phyloP scores from a whole-genome alignment of 495 filamentous ascomycete genomes.

The Penicillium antarcticum region DNA sequence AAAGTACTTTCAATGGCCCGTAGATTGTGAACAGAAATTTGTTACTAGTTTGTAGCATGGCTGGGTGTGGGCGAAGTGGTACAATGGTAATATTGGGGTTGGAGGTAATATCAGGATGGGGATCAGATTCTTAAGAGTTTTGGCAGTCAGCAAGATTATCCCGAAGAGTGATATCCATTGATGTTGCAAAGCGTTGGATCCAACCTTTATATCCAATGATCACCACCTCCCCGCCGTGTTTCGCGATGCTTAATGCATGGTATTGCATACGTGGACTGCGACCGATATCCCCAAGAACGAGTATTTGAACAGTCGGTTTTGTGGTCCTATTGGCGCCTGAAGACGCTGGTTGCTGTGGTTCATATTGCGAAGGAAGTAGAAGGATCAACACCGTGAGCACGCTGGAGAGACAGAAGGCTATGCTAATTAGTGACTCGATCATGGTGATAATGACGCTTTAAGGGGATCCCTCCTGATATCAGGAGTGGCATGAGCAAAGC shows the following conservation, averaged over 20 bases:
- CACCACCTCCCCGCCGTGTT: slow-evolving; percentile 73
- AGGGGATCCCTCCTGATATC: not conserved
- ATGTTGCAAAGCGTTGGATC: not conserved
- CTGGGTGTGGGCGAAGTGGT: slow-evolving; percentile 60
- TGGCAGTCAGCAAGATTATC: not conserved
- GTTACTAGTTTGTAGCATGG: slow-evolving; percentile 60
- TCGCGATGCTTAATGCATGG: slow-evolving; percentile 90
- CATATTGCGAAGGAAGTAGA: slow-evolving; percentile 51
- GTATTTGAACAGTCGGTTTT: slow-evolving; percentile 60
- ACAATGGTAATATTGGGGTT: slow-evolving; percentile 65
- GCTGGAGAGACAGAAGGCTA: slow-evolving; percentile 49
- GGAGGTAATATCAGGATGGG: slow-evolving; percentile 70
- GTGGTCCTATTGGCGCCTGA: slow-evolving; percentile 4
- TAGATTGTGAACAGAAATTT: slow-evolving; percentile 74
- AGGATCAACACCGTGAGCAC: slow-evolving; percentile 47
- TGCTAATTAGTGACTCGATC: slow-evolving; percentile 40
- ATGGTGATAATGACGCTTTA: slow-evolving; percentile 19
- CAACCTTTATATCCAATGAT: slow-evolving; percentile 85
- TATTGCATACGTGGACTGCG: slow-evolving; percentile 98
- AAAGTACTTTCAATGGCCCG: slow-evolving; percentile 82
- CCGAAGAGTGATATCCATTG: not conserved
- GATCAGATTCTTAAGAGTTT: slow-evolving; percentile 51
- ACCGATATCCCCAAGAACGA: slow-evolving; percentile 98
- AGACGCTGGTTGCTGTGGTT: slow-evolving; percentile 10
- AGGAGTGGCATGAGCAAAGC: too few species aligned